Base-by-base conservation (phyloP, 768 basidiomycete genomes). In the Agaricus blazei region DNA sequence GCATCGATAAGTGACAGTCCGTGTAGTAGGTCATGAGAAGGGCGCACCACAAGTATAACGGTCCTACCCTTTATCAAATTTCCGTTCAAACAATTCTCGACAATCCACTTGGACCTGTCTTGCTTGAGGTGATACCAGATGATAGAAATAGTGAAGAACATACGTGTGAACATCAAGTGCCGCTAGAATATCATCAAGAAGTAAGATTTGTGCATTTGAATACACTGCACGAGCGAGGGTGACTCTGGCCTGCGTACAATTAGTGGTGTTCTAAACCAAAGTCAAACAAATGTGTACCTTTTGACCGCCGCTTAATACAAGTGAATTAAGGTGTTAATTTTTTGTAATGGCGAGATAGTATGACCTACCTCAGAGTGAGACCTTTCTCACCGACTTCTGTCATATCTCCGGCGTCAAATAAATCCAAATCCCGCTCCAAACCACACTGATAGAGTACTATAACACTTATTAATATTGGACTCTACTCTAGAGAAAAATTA, bases 31-130 rank as follows among this genome's bases (percentile, higher is more conserved):
- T 37, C 7, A 14, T 14, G 14, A 14, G 36, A 14, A 37, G 7
- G 7, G 67, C 77, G 53, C 58, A 82, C 82, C 45, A 97, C 93
- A 24, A 98, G 77, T 44, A 98, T 76, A 48, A 96, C 72, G 1
- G 95, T 97, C 47, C 94, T 78, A 14, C 82, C 85, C n/a, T 73
- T 69, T 65, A 93, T 76, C 42, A 97, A 72, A 46, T 88, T 84
- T 7, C 95, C 93, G 59, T 79, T 76, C 24, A 98, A 73, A 62
- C 92, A 94, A 51, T 91, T 75, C 23, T 83, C 75, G 62, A 87
- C 87, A 44, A 98, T 80, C 70, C 90, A 88, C 59, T 87, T 83
- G 0, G 93, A 88, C 0, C 92, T 93, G 61, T 87, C 84, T 1
- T 15, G 8, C 6, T 29, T 31, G 84, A 40, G n/a, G 48, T 51